These are phyloP conservation scores for Candida gorgasii DNA, from an alignment of 805 yeast species.

Conservation along the genomic window DNA sequence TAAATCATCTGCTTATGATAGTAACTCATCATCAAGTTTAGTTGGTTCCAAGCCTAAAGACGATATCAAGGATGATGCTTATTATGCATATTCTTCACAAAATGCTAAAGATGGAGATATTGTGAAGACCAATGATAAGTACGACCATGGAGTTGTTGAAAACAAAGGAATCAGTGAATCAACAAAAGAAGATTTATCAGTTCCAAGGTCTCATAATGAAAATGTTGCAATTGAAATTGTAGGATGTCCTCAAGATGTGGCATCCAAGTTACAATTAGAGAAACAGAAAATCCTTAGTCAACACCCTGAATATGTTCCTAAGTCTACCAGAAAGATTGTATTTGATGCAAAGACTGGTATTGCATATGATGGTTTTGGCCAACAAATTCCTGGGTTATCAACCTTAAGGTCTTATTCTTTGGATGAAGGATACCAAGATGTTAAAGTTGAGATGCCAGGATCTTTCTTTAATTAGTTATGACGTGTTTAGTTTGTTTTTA, in stretches of 20 bases:
- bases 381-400: constrained; percentile 16
- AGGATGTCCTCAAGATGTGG: constrained; percentile 16
- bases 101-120: constrained; percentile 5
- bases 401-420: constrained; percentile 15
- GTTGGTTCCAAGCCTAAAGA: constrained; percentile 3
- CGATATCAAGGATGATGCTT: constrained; percentile 6
- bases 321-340: constrained; percentile 14
- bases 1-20: constrained; percentile 6
- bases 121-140: neutral
- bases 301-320: constrained; percentile 17
- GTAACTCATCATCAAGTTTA: constrained; percentile 15
- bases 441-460: constrained; percentile 17
- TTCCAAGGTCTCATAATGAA: constrained; percentile 13
- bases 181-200: constrained; percentile 2
- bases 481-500: neutral
- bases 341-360: constrained; percentile 20
- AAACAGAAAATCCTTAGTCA: constrained; percentile 9
- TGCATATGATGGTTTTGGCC: constrained; percentile 18
- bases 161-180: neutral
- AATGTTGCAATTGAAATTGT: constrained; percentile 15
- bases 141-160: constrained; percentile 2
- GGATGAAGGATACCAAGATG: constrained; percentile 10
- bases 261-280: constrained; percentile 10
- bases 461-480: constrained; percentile 13
- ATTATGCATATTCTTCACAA: constrained; percentile 11